Conservation (phyloP, 2,329 filamentous ascomycete genomes). For the Exserohilum turcica region DNA sequence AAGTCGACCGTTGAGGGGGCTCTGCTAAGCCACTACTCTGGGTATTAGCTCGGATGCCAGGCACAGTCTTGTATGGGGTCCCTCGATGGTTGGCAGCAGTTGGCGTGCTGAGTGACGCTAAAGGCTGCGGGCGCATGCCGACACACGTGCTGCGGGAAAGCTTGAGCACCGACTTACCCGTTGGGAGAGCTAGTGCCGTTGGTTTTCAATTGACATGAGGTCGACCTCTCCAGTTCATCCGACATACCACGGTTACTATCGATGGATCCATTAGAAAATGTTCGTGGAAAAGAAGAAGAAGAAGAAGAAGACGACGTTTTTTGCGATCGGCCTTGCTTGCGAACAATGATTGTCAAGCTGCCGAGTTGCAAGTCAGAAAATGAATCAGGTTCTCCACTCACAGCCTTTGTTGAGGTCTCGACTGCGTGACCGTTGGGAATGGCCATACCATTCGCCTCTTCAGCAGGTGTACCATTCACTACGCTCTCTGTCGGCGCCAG, state of each 20-base stretch:
- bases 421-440: slow-evolving; percentile 33
- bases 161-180: slow-evolving; percentile 30
- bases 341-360: slow-evolving; percentile 60
- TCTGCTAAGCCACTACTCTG: slow-evolving; percentile 26
- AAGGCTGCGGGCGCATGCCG: not conserved
- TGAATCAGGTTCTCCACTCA: slow-evolving; percentile 48
- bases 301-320: slow-evolving; percentile 40
- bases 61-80: not conserved
- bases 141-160: not conserved
- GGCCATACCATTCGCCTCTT: slow-evolving; percentile 29
- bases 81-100: not conserved
- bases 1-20: slow-evolving; percentile 23
- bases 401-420: slow-evolving; percentile 39
- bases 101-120: not conserved
- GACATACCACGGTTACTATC: slow-evolving; percentile 57
- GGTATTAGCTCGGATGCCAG: slow-evolving; percentile 21
- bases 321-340: slow-evolving; percentile 45
- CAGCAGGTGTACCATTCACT: slow-evolving; percentile 26
- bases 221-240: slow-evolving; percentile 53
- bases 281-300: slow-evolving; percentile 46
- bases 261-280: slow-evolving; percentile 62
- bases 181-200: slow-evolving; percentile 43
- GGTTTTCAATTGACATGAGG: slow-evolving; percentile 43
- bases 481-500: slow-evolving; percentile 18
- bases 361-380: slow-evolving; percentile 61